phyloP scores from a whole-genome alignment of 2,329 filamentous ascomycete genomes.

The Diaporthe sp. region DNA sequence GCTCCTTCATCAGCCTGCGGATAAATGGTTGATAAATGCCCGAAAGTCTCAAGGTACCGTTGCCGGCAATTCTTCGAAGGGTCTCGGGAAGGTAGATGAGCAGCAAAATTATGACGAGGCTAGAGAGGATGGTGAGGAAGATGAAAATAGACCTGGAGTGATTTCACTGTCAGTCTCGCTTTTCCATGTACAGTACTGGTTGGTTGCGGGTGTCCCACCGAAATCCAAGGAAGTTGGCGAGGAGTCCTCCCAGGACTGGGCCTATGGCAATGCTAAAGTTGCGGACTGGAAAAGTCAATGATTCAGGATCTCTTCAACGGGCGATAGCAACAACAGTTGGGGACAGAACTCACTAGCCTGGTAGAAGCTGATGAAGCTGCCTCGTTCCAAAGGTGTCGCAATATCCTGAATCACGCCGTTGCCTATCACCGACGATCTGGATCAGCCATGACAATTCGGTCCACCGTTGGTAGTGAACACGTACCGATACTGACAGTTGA shows the following conservation, averaged over 20 bases:
- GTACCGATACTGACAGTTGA: constrained; percentile 63
- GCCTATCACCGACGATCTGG: constrained; percentile 32
- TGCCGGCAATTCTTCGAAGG: constrained; percentile 54
- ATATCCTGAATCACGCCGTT: constrained; percentile 54
- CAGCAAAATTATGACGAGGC: constrained; percentile 53
- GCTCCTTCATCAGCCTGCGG: constrained; percentile 46
- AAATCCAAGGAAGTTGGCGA: constrained; percentile 50
- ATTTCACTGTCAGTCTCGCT: not conserved
- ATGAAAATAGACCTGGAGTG: constrained; percentile 5
- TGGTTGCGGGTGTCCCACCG: constrained; percentile 44
- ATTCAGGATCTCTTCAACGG: rapidly evolving
- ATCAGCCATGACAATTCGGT: not conserved
- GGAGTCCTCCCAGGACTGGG: constrained; percentile 51
- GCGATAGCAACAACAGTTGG: rapidly evolving
- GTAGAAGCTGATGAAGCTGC: constrained; percentile 50
- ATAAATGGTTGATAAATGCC: constrained; percentile 58
- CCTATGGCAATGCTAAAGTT: constrained; percentile 50
- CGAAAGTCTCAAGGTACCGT: constrained; percentile 54
- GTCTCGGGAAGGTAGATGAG: constrained; percentile 59
- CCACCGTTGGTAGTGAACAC: not conserved
- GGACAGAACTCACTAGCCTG: constrained; percentile 48
- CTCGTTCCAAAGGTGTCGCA: constrained; percentile 48
- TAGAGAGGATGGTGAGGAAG: constrained; percentile 47
- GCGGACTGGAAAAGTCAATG: constrained; percentile 41
- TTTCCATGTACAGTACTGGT: not conserved